Conservation (phyloP, 192 early-diverging fungal species). For the Rhizoclosmatium sp. region DNA sequence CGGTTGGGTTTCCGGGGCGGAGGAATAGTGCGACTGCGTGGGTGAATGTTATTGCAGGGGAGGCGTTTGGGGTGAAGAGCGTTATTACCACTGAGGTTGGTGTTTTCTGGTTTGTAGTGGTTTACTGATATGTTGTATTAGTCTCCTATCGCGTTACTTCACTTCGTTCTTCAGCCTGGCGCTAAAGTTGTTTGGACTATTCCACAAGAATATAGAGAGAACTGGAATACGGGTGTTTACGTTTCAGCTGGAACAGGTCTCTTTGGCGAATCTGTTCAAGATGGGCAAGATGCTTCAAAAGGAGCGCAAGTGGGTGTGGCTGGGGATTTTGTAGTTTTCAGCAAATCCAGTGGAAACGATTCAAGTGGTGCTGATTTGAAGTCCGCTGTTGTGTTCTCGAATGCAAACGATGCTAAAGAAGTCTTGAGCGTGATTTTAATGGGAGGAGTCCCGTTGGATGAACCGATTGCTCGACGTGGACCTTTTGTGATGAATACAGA, state of each 20-base stretch:
- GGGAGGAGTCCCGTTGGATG: slow-evolving; percentile 59
- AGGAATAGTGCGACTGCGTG: slow-evolving; percentile 45
- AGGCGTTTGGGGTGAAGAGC: slow-evolving; percentile 70
- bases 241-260: slow-evolving; percentile 1
- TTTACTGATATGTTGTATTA: slow-evolving; percentile 15
- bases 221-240: slow-evolving; percentile 18
- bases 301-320: neutral
- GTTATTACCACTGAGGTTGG: slow-evolving; percentile 66
- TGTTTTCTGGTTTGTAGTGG: neutral
- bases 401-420: slow-evolving; percentile 29
- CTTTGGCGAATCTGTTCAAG: slow-evolving; percentile 11
- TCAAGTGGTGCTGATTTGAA: neutral
- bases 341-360: neutral
- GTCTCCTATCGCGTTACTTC: slow-evolving; percentile 37
- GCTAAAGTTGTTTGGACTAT: slow-evolving; percentile 27
- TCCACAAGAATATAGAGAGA: neutral
- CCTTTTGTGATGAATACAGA: slow-evolving; percentile 75
- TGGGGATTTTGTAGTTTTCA: slow-evolving; percentile 19
- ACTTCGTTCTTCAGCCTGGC: slow-evolving; percentile 28
- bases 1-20: neutral
- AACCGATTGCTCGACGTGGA: slow-evolving; percentile 65
- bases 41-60: slow-evolving; percentile 84
- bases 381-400: slow-evolving; percentile 33
- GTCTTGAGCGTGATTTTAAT: slow-evolving; percentile 45
- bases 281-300: slow-evolving; percentile 40